These are phyloP conservation scores for Skeletonema costatum DNA, from an alignment of 108 stramenopile species.

Conservation along the genomic window DNA sequence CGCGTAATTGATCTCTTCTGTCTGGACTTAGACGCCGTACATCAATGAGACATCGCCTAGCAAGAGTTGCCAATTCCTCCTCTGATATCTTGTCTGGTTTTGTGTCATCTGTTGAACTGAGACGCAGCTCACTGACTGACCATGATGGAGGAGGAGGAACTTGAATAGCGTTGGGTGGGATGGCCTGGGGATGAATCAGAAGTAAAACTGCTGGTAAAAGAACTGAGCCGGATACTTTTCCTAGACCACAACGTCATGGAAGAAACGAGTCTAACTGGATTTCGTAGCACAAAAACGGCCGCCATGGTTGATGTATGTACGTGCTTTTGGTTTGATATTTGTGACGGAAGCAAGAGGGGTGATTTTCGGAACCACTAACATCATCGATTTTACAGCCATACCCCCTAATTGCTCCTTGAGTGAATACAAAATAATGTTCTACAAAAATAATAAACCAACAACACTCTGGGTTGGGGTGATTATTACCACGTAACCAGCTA, in stretches of 20 bases:
- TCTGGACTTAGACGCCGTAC: conserved; percentile 38
- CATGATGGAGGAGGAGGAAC: conserved; percentile 32
- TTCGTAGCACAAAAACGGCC: neutral
- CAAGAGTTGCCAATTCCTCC: conserved; percentile 39
- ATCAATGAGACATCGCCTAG: conserved; percentile 51
- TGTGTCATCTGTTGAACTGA: neutral
- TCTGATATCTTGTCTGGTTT: conserved; percentile 26
- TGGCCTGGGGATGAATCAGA: neutral
- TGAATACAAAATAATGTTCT: no score
- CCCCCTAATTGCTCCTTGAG: no score
- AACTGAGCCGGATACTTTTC: neutral
- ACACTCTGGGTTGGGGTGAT: no score
- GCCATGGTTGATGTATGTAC: neutral
- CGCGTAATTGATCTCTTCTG: conserved; percentile 25
- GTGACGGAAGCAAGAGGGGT: no score
- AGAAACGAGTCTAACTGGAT: neutral
- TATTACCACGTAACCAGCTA: no score
- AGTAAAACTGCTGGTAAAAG: neutral
- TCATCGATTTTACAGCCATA: no score
- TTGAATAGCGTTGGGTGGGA: neutral
- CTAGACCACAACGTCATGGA: neutral
- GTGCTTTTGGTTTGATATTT: neutral
- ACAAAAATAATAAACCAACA: no score
- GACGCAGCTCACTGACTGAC: conserved; percentile 22
- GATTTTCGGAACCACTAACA: no score